phyloP scores from a whole-genome alignment of 2,329 filamentous ascomycete genomes.

The Aciculosporium take region DNA sequence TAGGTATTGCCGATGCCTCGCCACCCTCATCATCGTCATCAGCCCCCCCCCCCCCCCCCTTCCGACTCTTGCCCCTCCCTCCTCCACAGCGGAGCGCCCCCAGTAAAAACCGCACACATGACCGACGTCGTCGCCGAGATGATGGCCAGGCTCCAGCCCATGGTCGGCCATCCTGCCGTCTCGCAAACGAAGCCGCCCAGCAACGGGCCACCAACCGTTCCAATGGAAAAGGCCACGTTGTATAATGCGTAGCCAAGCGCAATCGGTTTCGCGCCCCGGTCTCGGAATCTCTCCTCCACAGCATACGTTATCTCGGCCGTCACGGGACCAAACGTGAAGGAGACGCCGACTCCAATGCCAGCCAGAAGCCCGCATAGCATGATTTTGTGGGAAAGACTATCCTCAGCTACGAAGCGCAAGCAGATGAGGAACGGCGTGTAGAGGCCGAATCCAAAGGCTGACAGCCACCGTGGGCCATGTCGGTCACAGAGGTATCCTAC shows the following conservation, averaged over 20 bases:
- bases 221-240: conserved; percentile 21
- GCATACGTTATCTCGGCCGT: conserved; percentile 24
- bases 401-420: conserved; percentile 18
- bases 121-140: conserved; percentile 16
- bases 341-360: conserved; percentile 17
- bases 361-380: conserved; percentile 19
- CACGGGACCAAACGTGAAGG: conserved; percentile 19
- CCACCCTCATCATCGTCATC: background rate
- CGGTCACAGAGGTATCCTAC: conserved; percentile 18
- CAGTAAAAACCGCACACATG: conserved; percentile 16
- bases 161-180: conserved; percentile 17
- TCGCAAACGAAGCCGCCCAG: conserved; percentile 22
- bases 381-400: conserved; percentile 16
- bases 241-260: conserved; percentile 22
- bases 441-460: conserved; percentile 19
- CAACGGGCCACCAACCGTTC: conserved; percentile 19
- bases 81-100: conserved; percentile 15
- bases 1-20: background rate
- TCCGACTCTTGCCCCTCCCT: too few relatives aligned
- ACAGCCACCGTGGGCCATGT: conserved; percentile 22
- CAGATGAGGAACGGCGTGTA: conserved; percentile 21
- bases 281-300: conserved; percentile 10
- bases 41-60: too few relatives aligned
- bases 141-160: conserved; percentile 19
- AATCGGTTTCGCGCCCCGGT: conserved; percentile 12